Base-by-base conservation (phyloP, 108 stramenopile species). In the Aurantiochytrium sp. region DNA sequence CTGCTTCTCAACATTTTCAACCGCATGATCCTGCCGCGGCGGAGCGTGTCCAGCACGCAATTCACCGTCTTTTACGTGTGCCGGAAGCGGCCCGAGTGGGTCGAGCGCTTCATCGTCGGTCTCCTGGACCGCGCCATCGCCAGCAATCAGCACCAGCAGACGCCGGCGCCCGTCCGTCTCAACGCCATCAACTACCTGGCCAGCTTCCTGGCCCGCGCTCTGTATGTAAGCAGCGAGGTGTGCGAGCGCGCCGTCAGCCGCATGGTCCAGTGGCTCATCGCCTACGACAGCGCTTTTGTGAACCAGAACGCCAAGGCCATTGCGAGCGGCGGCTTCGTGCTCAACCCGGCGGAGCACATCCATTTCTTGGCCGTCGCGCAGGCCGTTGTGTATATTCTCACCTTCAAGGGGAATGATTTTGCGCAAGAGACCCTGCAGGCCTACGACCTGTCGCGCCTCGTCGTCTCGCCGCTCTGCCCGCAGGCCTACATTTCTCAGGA, bases 21-120 rank as follows among this genome's bases (percentile, higher is more conserved):
- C 39, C 73, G 73, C 6, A 81, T 81, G 73, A 48, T 81, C 19
- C 45, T 81, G 42, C 73, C 42, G 8, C 39, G 45, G n/a, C 73
- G 73, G 42, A 41, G n/a, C 45, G 39, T 48, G 8, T 27, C n/a
- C 6, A 48, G 17, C 24, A 48, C 45, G 42, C 73, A 81, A 24
- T 81, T 48, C 45, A 48, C 32, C 42, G 27, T 48, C 39, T 81
- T 81, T 81, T 81, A 81, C 73, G 24, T 81, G 8, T 81, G 73
- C 73, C 39, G 73, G 39, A 81, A 81, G 4, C 39, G 45, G 0
- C 17, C 42, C 6, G 73, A 81, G 39, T 81, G 39, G 39, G 73
- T 81, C 17, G 73, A 81, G 21, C 73, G 73, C 42, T 81, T 81
- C 32, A 17, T 81, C 42, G 42, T 8, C 10, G 24, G 73, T 15